These are phyloP conservation scores for Arctium minus DNA, from an alignment of 129 eudicot species.

Conservation along the genomic window DNA sequence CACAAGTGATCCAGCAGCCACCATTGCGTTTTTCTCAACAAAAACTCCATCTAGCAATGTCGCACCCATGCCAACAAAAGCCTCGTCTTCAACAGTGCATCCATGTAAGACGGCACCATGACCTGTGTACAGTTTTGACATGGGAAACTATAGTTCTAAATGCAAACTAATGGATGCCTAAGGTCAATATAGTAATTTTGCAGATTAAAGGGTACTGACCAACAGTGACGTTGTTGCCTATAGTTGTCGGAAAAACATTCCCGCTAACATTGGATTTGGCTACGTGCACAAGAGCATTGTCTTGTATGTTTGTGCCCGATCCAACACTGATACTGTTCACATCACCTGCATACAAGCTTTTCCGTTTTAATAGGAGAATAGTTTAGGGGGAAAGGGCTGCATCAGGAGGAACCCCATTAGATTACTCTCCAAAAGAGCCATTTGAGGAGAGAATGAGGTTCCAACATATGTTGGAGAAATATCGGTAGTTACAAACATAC, in stretches of 20 bases:
- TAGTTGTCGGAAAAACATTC: slow-evolving; percentile 77
- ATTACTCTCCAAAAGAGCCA: too few relatives aligned
- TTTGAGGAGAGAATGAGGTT: background rate
- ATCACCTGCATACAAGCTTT: slow-evolving; percentile 55
- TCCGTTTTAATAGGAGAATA: background rate
- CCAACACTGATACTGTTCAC: slow-evolving; percentile 86
- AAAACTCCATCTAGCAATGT: slow-evolving; percentile 86
- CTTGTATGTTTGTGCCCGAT: slow-evolving; percentile 90
- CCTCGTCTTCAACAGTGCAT: slow-evolving; percentile 86
- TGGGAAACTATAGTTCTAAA: slow-evolving; percentile 7
- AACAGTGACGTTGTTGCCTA: slow-evolving; percentile 88
- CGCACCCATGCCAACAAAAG: slow-evolving; percentile 95
- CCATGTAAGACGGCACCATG: slow-evolving; percentile 92
- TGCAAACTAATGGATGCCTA: background rate
- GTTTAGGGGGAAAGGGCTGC: background rate
- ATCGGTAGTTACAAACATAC: background rate
- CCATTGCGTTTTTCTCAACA: slow-evolving; percentile 90
- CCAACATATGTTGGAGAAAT: too few relatives aligned
- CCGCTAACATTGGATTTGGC: slow-evolving; percentile 88
- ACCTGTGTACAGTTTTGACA: slow-evolving; percentile 43
- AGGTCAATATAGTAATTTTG: background rate
- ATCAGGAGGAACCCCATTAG: too few relatives aligned
- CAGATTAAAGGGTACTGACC: slow-evolving; percentile 45
- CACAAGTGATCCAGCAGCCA: slow-evolving; percentile 92
- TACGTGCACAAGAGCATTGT: slow-evolving; percentile 91